Percentiles rank a stretch among this genome's conserved stretches.
phyloP scores from a whole-genome alignment of 2,329 filamentous ascomycete genomes.

The Calonectria pteridis region DNA sequence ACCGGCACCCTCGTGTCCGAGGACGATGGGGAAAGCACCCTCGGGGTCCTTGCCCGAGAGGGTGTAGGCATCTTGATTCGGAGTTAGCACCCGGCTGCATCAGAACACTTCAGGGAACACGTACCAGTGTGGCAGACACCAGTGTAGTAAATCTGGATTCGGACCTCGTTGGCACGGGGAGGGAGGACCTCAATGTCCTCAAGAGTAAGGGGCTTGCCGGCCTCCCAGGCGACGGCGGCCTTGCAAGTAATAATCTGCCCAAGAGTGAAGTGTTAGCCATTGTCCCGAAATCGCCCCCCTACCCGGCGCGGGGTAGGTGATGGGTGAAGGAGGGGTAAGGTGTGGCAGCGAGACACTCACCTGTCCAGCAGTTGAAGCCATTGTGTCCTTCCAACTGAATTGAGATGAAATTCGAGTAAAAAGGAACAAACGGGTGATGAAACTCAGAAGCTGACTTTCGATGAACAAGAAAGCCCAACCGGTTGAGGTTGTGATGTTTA shows the following conservation, averaged over 20 bases:
- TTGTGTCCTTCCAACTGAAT: constrained; percentile 44
- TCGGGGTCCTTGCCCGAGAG: constrained; percentile 97
- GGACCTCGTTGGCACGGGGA: constrained; percentile 92
- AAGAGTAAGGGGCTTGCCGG: constrained; percentile 87
- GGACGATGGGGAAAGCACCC: constrained; percentile 89
- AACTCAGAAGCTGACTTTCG: constrained; percentile 26
- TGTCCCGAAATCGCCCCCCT: constrained; percentile 23
- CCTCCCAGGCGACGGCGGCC: constrained; percentile 98
- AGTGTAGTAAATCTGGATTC: constrained; percentile 97
- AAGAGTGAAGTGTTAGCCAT: constrained; percentile 30
- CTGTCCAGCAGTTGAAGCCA: constrained; percentile 67
- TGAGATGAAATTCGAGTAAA: constrained; percentile 29
- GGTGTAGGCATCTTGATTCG: constrained; percentile 83
- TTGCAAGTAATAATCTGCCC: constrained; percentile 92
- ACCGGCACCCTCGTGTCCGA: constrained; percentile 92
- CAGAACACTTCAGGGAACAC: constrained; percentile 31
- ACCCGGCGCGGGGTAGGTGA: constrained; percentile 38
- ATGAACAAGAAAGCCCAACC: constrained; percentile 26
- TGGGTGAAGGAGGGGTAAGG: constrained; percentile 38
- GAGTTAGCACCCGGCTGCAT: constrained; percentile 26
- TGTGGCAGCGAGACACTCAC: constrained; percentile 51
- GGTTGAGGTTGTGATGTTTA: constrained; percentile 37
- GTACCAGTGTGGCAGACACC: constrained; percentile 98
- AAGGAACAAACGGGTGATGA: constrained; percentile 22
- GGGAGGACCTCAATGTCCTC: constrained; percentile 94